Evolutionary conservation across 2,329 filamentous ascomycete genomes (phyloP).

Genomic region (Gliomastix tumulicola): DNA sequence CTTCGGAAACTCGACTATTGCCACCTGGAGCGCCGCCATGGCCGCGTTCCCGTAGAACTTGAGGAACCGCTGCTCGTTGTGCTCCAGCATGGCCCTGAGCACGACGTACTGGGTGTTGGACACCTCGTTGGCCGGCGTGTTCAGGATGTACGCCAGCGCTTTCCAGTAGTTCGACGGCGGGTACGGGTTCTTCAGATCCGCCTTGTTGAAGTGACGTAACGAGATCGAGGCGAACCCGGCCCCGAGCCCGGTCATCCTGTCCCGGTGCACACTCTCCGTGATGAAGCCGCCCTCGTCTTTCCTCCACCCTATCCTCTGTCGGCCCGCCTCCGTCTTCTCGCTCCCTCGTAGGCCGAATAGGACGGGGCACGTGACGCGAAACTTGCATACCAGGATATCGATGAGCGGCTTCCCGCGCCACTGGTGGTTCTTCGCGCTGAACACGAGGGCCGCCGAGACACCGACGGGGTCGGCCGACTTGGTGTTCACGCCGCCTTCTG

Average conservation of each 20-base stretch:
- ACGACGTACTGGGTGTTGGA: constrained; percentile 70
- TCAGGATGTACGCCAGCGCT: constrained; percentile 67
- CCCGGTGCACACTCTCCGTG: constrained; percentile 65
- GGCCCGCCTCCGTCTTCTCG: constrained; percentile 65
- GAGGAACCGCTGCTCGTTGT: constrained; percentile 69
- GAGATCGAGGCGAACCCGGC: constrained; percentile 80
- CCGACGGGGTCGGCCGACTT: constrained; percentile 71
- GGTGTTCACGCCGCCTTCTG: constrained; percentile 56
- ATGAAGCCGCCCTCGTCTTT: constrained; percentile 54
- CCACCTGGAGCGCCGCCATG: constrained; percentile 61
- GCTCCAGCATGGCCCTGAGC: constrained; percentile 63
- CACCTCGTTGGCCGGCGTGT: constrained; percentile 59
- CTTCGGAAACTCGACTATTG: constrained; percentile 67
- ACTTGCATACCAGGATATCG: constrained; percentile 82
- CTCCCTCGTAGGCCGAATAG: constrained; percentile 77
- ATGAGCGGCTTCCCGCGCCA: constrained; percentile 64
- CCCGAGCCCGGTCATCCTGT: constrained; percentile 77
- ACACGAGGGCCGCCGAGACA: constrained; percentile 68
- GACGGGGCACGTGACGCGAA: constrained; percentile 71
- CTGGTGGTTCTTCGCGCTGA: constrained; percentile 60
- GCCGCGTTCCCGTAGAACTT: constrained; percentile 74
- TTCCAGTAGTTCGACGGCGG: constrained; percentile 80
- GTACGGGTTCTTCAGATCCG: constrained; percentile 63
- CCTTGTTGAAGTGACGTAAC: constrained; percentile 72
- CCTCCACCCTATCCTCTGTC: constrained; percentile 66